These are phyloP conservation scores for Hondaea fermentalgiana DNA, from an alignment of 108 stramenopile genomes.

Conservation along the genomic window DNA sequence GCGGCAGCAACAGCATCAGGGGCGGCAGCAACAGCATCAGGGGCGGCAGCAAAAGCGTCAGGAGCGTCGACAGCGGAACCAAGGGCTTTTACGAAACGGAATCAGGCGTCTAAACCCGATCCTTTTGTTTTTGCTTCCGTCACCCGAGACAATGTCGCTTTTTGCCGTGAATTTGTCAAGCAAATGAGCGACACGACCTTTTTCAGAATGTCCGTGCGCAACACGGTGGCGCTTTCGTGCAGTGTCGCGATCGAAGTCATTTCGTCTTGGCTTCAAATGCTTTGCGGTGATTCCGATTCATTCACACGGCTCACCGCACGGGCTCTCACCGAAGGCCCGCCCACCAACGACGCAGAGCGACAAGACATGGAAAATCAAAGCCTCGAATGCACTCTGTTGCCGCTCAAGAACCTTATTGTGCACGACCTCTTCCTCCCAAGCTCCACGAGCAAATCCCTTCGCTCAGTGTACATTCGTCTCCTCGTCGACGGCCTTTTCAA, in stretches of 20 bases:
- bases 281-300: neutral
- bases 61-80: too few relatives aligned
- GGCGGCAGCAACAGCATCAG: too few relatives aligned
- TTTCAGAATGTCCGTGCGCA: neutral
- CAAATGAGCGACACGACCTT: neutral
- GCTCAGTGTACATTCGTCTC: neutral
- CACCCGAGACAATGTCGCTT: neutral
- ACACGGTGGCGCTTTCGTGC: neutral
- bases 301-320: neutral
- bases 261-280: neutral
- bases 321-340: neutral
- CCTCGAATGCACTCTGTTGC: neutral
- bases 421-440: neutral
- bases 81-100: too few relatives aligned
- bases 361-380: neutral
- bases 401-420: neutral
- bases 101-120: neutral
- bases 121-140: neutral
- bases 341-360: neutral
- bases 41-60: too few relatives aligned
- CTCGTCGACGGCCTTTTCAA: conserved; percentile 10
- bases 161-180: neutral
- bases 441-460: neutral
- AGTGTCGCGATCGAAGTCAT: neutral
- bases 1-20: neutral